Base-by-base conservation (phyloP, 495 filamentous ascomycete species). In the Hyaloscypha bicolor region DNA sequence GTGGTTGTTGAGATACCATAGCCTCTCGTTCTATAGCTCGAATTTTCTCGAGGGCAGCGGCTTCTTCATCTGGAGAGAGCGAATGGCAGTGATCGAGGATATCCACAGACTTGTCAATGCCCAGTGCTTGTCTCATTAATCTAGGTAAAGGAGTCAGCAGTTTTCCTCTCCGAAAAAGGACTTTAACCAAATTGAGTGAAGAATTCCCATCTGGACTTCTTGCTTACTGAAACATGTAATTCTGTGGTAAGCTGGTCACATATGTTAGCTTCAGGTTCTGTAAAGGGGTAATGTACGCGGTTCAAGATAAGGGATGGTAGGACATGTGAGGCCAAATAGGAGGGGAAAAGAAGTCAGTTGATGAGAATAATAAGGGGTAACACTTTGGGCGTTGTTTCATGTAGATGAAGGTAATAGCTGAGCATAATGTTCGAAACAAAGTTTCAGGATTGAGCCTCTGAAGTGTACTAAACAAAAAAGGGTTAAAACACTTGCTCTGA, bases 11-110 rank as follows among this genome's bases (percentile, higher is more conserved):
- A 25, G 83, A 74, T 8, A 78, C 12, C 93, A 97, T 97, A 57
- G 92, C 91, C 14, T 80, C 77, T 30, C 87, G 84, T 79, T 98
- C 94, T 65, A 98, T 90, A 55, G 78, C 83, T 65, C 89, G 89
- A 78, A 98, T 89, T 56, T 86, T 81, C 29, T 86, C 82, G 77
- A 90, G 87, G 33, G 93, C 94, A 1, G 74, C 52, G 5, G 35
- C 65, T 58, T 68, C 21, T 53, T 68, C 61, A 9, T 25, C 39
- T 2, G 79, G 81, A 1, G 92, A 88, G 6, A 97, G 90, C 2
- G 80, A 75, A 77, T 90, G 89, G 76, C 96, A 88, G 79, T 97
- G 91, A 66, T 93, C 88, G 64, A 98, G 88, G 77, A 98, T 97
- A 79, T 98, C 94, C 68, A 80, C 76, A 39, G 79, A 70, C 73